Base-by-base conservation (phyloP, 768 basidiomycete species). In the Cystofilobasidium capitatum region DNA sequence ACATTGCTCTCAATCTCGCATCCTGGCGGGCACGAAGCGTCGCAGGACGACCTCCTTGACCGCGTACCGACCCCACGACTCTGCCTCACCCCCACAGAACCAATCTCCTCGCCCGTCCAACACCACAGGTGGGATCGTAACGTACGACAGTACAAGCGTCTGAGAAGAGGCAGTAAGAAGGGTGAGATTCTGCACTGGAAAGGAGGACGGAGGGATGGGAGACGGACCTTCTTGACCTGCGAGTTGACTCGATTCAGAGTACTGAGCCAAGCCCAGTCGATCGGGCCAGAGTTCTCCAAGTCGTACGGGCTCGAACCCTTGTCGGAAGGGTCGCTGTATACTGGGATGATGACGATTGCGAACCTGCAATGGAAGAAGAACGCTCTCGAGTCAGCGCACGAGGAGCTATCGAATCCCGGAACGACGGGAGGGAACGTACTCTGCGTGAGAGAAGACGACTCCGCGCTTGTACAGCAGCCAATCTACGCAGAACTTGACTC, bases 401-500 rank as follows among this genome's bases (percentile, higher is more conserved):
- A 13, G 5, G 22, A 40, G 12, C n/a, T 20, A 51, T 16, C 9
- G 20, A 51, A 14, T n/a, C 26, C 24, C 26, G 58, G 13, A 5
- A 24, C 22, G 64, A 26, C 54, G 29, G 51, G 9, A 26, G 24
- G 5, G 10, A 10, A 78, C 88, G 73, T 75, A 97, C 91, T 97
- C 93, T 13, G 96, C 93, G 76, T 99, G 96, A 6, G 86, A 80
- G 76, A 98, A 98, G 0, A 94, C 89, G 2, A 94, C 92, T 0
- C 96, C 96, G 16, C 89, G 84, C 72, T 90, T 92, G 77, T 99
- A 99, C 33, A 98, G 78, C 13, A 99, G 82, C 78, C 88, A 92
- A 74, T 99, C 96, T 44, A 88, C 88, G 72, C 93, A 97, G 77
- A 99, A 99, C 77, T 99, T 99, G 80, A 96, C 86, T 0, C 96